Evolutionary conservation across 192 early-diverging fungal species (phyloP).

Genomic region (Backusella tuberculispora): DNA sequence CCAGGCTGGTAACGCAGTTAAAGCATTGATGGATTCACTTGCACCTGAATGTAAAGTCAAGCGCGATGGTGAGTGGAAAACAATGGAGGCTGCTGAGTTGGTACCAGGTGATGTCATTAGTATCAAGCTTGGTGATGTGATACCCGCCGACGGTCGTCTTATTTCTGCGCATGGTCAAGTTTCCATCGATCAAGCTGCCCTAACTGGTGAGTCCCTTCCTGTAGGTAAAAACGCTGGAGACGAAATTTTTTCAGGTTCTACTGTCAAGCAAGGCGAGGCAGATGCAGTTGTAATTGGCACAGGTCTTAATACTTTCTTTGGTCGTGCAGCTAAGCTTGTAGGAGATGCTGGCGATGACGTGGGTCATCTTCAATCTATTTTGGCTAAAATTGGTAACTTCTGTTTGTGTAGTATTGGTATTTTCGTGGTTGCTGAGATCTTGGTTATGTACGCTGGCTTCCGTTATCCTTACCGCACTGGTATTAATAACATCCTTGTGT

Average conservation of each 20-base stretch:
- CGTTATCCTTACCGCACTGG: constrained; percentile 71
- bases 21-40: constrained; percentile 92
- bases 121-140: constrained; percentile 85
- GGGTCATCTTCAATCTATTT: constrained; percentile 74
- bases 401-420: constrained; percentile 73
- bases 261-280: constrained; percentile 81
- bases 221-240: constrained; percentile 69
- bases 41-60: constrained; percentile 88
- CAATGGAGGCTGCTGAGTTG: constrained; percentile 73
- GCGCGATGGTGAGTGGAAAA: constrained; percentile 81
- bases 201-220: constrained; percentile 79
- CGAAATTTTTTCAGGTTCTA: constrained; percentile 78
- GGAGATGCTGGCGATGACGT: constrained; percentile 72
- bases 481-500: constrained; percentile 79
- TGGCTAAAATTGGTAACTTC: constrained; percentile 80
- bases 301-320: constrained; percentile 84
- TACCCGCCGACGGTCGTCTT: constrained; percentile 87
- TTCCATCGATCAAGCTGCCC: constrained; percentile 72
- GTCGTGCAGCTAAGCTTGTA: constrained; percentile 79
- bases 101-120: constrained; percentile 92
- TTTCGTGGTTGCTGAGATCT: constrained; percentile 70
- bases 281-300: constrained; percentile 81
- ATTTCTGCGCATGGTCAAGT: constrained; percentile 59
- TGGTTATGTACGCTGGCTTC: constrained; percentile 76
- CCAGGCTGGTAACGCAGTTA: constrained; percentile 88